A percentile compares a stretch with the other conserved stretches of the same genome.
Conservation (phyloP, 2,329 filamentous ascomycete species). For the Epicoccum sorghinum region DNA sequence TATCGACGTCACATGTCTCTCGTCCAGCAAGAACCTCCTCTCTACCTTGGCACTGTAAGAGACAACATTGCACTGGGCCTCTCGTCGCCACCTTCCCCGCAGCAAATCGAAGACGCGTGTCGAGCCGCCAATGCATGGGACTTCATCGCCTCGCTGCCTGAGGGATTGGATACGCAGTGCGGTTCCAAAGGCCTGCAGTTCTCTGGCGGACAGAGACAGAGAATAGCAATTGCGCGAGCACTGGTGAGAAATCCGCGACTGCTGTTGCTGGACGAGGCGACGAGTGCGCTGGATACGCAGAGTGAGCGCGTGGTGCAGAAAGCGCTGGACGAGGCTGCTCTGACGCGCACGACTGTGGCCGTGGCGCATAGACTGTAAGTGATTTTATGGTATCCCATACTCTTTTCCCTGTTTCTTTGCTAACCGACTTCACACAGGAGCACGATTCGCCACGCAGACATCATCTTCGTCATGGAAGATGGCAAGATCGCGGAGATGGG, state of each 20-base stretch:
- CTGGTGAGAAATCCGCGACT: slow-evolving; percentile 66
- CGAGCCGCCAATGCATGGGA: slow-evolving; percentile 36
- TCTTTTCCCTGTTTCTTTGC: not conserved
- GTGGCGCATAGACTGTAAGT: slow-evolving; percentile 58
- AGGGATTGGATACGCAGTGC: slow-evolving; percentile 7
- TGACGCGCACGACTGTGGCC: slow-evolving; percentile 51
- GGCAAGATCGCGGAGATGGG: slow-evolving; percentile 48
- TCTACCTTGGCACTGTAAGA: slow-evolving; percentile 55
- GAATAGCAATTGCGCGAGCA: slow-evolving; percentile 74
- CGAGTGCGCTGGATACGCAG: slow-evolving; percentile 67
- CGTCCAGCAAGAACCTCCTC: slow-evolving; percentile 53
- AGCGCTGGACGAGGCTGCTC: slow-evolving; percentile 65
- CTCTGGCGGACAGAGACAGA: slow-evolving; percentile 78
- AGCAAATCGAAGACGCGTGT: slow-evolving; percentile 58
- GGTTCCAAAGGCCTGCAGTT: slow-evolving; percentile 61
- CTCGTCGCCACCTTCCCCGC: slow-evolving; percentile 45
- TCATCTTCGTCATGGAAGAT: slow-evolving; percentile 49
- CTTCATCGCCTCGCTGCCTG: slow-evolving; percentile 39
- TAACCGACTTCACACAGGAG: slow-evolving; percentile 16
- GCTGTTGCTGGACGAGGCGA: slow-evolving; percentile 66
- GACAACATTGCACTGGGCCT: slow-evolving; percentile 57
- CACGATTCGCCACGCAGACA: slow-evolving; percentile 47
- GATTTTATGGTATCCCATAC: not conserved
- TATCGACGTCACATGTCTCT: slow-evolving; percentile 74
- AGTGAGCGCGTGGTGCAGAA: slow-evolving; percentile 71